Conservation (phyloP, 768 basidiomycete species). For the Mycena capillaripes region DNA sequence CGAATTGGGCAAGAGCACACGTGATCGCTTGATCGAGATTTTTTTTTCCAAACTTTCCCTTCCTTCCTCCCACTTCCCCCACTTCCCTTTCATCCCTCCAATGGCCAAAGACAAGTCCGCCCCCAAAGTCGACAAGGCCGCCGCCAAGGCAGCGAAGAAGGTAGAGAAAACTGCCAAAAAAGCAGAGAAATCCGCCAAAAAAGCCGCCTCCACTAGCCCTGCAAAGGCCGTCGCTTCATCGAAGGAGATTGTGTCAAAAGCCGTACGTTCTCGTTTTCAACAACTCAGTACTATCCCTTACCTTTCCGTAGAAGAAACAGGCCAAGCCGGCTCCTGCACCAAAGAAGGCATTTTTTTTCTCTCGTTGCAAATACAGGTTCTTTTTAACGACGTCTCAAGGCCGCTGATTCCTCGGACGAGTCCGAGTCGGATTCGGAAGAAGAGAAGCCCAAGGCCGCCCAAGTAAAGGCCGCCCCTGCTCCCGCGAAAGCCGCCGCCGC, state of each 20-base stretch:
- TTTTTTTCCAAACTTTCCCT: conserved; percentile 4
- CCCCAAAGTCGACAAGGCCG: conserved; percentile 33
- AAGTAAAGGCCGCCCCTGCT: conserved; percentile 54
- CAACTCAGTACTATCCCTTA: conserved; percentile 1
- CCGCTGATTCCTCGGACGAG: conserved; percentile 57
- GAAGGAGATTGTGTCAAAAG: conserved; percentile 41
- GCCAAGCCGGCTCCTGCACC: conserved; percentile 33
- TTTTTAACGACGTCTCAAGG: background rate
- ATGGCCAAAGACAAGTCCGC: conserved; percentile 59
- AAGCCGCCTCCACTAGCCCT: conserved; percentile 36
- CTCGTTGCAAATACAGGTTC: background rate
- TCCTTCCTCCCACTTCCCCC: conserved; percentile 14
- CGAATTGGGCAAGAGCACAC: too few species aligned
- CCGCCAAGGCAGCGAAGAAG: conserved; percentile 53
- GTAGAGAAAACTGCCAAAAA: conserved; percentile 48
- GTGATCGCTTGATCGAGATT: background rate
- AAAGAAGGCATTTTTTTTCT: conserved; percentile 40
- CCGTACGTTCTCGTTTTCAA: conserved; percentile 30
- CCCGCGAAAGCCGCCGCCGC: conserved; percentile 49
- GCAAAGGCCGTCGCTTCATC: conserved; percentile 35
- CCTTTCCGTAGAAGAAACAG: conserved; percentile 31
- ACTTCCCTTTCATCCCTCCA: conserved; percentile 37
- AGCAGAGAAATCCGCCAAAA: conserved; percentile 49
- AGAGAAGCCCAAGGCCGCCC: conserved; percentile 70
- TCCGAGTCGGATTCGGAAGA: conserved; percentile 65